Evolutionary conservation across 2,329 filamentous ascomycete species (phyloP), one percentile per base, ranked within the genome.

Genomic region (Diaporthe caulivora): DNA sequence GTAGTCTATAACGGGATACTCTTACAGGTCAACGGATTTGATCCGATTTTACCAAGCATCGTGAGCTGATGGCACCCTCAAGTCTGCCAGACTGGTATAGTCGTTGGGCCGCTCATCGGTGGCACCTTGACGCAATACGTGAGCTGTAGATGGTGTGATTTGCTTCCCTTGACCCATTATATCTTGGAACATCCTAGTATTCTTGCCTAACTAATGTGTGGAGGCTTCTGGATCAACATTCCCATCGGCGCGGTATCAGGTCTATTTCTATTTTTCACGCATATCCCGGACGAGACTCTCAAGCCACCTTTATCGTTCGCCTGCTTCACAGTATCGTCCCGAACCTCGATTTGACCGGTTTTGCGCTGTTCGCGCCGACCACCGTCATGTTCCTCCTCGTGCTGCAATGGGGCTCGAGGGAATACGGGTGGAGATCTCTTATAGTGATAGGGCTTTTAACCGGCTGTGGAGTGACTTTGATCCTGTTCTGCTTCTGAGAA

Each of bases 51-150:
- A 51, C 3, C 0, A 18, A n/a, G 13, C 1, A 10, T 2, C 10
- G 31, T 24, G 3, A 24, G 47, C 44, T 49, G 24, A 67, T 4
- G 15, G 47, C 18, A 18, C 10, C 10, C 24, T 24, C 24, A 29
- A 81, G 79, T 80, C 29, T 77, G 80, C 10, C 81, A 84, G 42
- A 76, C 88, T 24, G 85, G 84, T 4, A 77, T 85, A 13, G 81
- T 84, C 0, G 73, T 81, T 0, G 87, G 87, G 0, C 86, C 87
- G 2, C 77, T 89, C 29, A 78, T 86, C 42, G 85, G 85, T 37
- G 82, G 84, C 74, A 75, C 80, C 44, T 80, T 84, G 24, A 83
- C 82, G 0, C 77, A 82, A 34, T 80, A 82, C 57, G 76, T 79
- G 1, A 82, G 80, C 21, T 86, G 84, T 84, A 78, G 84, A 73